These are phyloP conservation scores for Cryphonectria nitschkei DNA, from an alignment of 2,329 filamentous ascomycete genomes.

Conservation along the genomic window DNA sequence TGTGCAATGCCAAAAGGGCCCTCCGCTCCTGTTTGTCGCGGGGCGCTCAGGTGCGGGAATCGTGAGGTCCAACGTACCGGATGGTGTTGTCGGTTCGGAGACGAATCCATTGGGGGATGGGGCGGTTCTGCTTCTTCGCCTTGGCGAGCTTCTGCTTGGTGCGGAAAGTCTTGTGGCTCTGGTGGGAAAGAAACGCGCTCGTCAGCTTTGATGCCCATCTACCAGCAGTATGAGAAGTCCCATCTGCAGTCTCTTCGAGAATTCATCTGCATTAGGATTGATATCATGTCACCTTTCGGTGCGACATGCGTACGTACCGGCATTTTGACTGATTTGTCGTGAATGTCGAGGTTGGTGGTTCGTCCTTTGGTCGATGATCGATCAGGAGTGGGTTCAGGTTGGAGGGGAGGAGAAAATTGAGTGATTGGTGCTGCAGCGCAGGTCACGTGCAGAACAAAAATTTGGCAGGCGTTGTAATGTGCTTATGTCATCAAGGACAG, in stretches of 20 bases:
- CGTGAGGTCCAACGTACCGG: slow-evolving; percentile 69
- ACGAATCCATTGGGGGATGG: slow-evolving; percentile 99
- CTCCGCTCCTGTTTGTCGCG: neutral
- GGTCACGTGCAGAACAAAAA: slow-evolving; percentile 23
- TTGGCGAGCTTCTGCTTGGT: slow-evolving; percentile 99
- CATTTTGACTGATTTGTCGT: slow-evolving; percentile 44
- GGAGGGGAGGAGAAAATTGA: slow-evolving; percentile 19
- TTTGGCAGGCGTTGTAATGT: neutral
- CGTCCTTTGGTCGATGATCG: slow-evolving; percentile 31
- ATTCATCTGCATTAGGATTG: neutral
- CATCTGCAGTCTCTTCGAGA: neutral
- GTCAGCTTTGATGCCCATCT: slow-evolving; percentile 26
- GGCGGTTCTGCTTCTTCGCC: slow-evolving; percentile 99
- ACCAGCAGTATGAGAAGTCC: slow-evolving; percentile 5
- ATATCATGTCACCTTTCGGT: neutral
- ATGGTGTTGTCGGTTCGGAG: slow-evolving; percentile 99
- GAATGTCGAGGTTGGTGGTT: slow-evolving; percentile 34
- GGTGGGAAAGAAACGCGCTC: slow-evolving; percentile 35
- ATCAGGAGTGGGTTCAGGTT: slow-evolving; percentile 32
- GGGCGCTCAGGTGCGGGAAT: neutral
- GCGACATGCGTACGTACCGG: slow-evolving; percentile 39
- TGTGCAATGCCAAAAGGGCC: neutral
- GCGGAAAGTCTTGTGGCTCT: slow-evolving; percentile 99
- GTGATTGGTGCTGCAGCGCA: slow-evolving; percentile 18
- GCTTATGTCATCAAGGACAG: slow-evolving; percentile 4